These are phyloP conservation scores for Blastocystis sp. DNA, from an alignment of 352 stramenopile genomes.

Conservation along the genomic window DNA sequence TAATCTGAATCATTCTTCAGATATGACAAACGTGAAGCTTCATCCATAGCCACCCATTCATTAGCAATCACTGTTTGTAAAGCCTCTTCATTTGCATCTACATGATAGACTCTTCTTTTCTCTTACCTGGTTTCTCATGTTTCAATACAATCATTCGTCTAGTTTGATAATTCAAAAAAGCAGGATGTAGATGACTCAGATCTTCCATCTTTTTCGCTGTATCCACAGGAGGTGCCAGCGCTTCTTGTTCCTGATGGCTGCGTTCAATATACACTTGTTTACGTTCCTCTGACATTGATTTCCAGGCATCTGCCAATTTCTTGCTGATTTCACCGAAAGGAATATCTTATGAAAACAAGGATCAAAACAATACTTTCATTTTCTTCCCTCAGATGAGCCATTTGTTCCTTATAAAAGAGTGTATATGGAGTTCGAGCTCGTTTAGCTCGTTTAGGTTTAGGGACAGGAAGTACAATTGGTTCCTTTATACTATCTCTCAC, in stretches of 20 bases:
- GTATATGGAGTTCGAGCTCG: conserved; percentile 64
- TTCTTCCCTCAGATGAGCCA: conserved; percentile 31
- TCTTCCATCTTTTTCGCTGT: background rate
- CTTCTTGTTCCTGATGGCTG: background rate
- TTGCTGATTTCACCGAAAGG: conserved; percentile 61
- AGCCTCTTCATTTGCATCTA: background rate
- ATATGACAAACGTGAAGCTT: background rate
- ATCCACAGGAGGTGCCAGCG: background rate
- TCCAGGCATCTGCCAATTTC: conserved; percentile 54
- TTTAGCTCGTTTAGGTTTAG: conserved; percentile 26
- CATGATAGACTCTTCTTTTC: background rate
- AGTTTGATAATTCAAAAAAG: background rate
- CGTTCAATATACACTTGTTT: conserved; percentile 56
- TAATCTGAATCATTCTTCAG: background rate
- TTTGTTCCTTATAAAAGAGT: conserved; percentile 67
- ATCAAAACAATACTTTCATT: background rate
- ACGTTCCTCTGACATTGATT: conserved; percentile 46
- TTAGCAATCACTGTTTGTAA: background rate
- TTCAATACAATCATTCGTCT: background rate
- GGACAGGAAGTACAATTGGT: background rate
- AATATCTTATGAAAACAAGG: background rate
- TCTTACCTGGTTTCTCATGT: conserved; percentile 13
- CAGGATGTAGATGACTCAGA: too few relatives aligned
- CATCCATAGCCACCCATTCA: background rate
- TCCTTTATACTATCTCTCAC: conserved; percentile 42